Conservation (phyloP, 2,329 filamentous ascomycete genomes). For the Colletotrichum aenigma region DNA sequence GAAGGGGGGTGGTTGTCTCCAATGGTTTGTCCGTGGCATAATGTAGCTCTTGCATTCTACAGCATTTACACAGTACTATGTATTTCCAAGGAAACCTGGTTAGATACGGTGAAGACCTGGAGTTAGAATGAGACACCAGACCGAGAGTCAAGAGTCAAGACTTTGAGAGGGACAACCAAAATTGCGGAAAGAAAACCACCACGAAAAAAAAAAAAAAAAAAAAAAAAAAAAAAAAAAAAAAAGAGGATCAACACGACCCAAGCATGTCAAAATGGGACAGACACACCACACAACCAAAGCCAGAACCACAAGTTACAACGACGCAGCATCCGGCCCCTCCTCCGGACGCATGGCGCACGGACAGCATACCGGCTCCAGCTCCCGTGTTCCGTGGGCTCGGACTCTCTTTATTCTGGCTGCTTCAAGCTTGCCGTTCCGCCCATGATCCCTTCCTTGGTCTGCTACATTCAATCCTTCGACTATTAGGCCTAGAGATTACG, state of each 20-base stretch:
- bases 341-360: conserved; percentile 10
- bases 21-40: background rate
- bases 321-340: conserved; percentile 11
- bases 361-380: conserved; percentile 8
- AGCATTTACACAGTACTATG: background rate
- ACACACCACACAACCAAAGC: background rate
- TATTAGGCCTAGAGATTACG: background rate
- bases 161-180: background rate
- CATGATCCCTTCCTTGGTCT: background rate
- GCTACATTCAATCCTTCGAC: background rate
- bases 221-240: background rate
- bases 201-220: background rate
- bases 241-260: background rate
- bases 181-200: background rate
- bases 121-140: background rate
- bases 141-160: background rate
- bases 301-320: background rate
- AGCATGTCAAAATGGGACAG: background rate
- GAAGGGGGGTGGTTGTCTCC: background rate
- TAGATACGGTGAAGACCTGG: background rate
- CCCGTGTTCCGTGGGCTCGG: conserved; percentile 12
- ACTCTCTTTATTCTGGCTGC: background rate
- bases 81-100: background rate
- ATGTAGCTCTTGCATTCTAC: background rate
- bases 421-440: background rate